Percentiles rank a stretch among this genome's conserved stretches.
phyloP scores from a whole-genome alignment of 2,329 filamentous ascomycete species.

The Cladosporium colombiae region DNA sequence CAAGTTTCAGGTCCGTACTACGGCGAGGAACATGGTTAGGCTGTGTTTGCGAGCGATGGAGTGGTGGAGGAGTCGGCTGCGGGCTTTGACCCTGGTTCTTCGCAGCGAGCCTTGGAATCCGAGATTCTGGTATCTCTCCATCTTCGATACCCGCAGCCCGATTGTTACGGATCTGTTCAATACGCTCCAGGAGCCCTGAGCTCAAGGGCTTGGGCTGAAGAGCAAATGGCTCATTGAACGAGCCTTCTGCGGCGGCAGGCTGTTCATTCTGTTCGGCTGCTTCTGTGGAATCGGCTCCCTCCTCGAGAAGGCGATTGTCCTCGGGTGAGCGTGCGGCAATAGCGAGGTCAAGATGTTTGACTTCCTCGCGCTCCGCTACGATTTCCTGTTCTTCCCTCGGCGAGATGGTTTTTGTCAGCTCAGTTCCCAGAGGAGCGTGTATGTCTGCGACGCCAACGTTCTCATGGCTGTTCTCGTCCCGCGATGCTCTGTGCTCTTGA shows the following conservation, averaged over 20 bases:
- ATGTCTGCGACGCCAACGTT: slow-evolving; percentile 23
- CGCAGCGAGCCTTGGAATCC: slow-evolving; percentile 37
- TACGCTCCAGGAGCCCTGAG: slow-evolving; percentile 39
- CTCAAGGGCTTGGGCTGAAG: slow-evolving; percentile 38
- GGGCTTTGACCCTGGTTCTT: slow-evolving; percentile 38
- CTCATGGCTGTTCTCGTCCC: slow-evolving; percentile 26
- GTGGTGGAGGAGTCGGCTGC: slow-evolving; percentile 47
- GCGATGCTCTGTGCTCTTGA: slow-evolving; percentile 55
- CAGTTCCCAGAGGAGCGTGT: slow-evolving; percentile 17
- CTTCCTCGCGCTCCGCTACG: slow-evolving; percentile 51
- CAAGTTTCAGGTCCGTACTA: slow-evolving; percentile 20
- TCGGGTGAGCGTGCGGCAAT: slow-evolving; percentile 42
- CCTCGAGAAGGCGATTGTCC: slow-evolving; percentile 17
- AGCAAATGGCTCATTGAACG: slow-evolving; percentile 32
- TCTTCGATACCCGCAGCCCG: slow-evolving; percentile 27
- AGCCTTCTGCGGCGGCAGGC: neutral
- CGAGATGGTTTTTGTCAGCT: slow-evolving; percentile 29
- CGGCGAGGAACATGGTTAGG: slow-evolving; percentile 40
- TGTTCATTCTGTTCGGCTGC: neutral
- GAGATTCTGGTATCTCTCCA: slow-evolving; percentile 34
- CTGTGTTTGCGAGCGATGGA: slow-evolving; percentile 55
- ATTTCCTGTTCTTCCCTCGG: slow-evolving; percentile 36
- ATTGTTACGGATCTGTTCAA: slow-evolving; percentile 40
- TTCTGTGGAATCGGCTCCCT: neutral
- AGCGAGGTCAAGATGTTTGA: slow-evolving; percentile 64